phyloP scores from a whole-genome alignment of 768 basidiomycete species.

The Macrolepiota albuminosa region DNA sequence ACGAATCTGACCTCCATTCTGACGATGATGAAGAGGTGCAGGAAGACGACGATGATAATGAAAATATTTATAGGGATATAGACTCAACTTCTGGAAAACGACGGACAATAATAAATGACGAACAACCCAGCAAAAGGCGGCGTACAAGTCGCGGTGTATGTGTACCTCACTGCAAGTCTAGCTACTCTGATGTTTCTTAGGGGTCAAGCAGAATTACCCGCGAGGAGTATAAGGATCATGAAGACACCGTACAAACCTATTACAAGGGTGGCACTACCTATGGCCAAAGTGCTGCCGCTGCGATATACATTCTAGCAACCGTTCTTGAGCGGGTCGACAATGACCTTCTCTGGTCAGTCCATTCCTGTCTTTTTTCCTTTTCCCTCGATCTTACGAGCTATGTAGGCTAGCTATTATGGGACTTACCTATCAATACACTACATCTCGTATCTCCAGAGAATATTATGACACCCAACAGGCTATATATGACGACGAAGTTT shows the following conservation, averaged over 20 bases:
- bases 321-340: slow-evolving; percentile 91
- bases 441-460: slow-evolving; percentile 82
- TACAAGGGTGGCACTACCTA: slow-evolving; percentile 82
- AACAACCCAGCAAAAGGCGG: slow-evolving; percentile 51
- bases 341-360: slow-evolving; percentile 83
- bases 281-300: slow-evolving; percentile 86
- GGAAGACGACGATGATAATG: slow-evolving; percentile 31
- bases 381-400: not conserved
- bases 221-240: slow-evolving; percentile 64
- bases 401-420: slow-evolving; percentile 88
- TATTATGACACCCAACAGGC: slow-evolving; percentile 79
- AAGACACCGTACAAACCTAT: slow-evolving; percentile 69
- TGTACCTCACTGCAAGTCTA: slow-evolving; percentile 1
- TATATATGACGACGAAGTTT: slow-evolving; percentile 88
- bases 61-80: slow-evolving; percentile 36
- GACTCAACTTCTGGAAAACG: slow-evolving; percentile 46
- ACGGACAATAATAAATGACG: slow-evolving; percentile 35
- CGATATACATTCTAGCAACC: slow-evolving; percentile 86
- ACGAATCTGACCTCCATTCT: slow-evolving; percentile 26
- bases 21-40: slow-evolving; percentile 42
- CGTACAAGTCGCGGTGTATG: slow-evolving; percentile 45
- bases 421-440: slow-evolving; percentile 87
- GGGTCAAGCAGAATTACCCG: slow-evolving; percentile 56
- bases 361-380: not conserved
- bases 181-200: slow-evolving; percentile 21